Evolutionary conservation across 2,329 filamentous ascomycete species (phyloP).

Genomic region (Monosporascus sp.): DNA sequence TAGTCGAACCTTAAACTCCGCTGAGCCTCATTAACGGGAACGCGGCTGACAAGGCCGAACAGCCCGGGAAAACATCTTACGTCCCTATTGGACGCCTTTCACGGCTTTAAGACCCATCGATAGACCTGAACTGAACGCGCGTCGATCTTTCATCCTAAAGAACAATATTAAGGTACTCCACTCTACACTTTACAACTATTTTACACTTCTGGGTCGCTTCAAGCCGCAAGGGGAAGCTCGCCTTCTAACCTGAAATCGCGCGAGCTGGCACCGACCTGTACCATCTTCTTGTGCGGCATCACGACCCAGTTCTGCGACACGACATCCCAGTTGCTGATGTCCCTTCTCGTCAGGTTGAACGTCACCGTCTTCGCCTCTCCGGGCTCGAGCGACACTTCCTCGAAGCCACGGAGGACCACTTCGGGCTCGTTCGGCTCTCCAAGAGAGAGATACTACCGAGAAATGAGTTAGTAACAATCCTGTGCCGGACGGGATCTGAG

Average conservation of each 20-base stretch:
- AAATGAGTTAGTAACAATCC: neutral
- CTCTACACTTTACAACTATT: too few relatives aligned
- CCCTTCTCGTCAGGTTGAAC: constrained; percentile 68
- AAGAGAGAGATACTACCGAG: constrained; percentile 59
- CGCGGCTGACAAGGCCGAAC: too few relatives aligned
- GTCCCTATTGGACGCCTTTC: too few relatives aligned
- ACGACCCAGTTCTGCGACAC: constrained; percentile 73
- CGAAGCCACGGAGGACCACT: constrained; percentile 70
- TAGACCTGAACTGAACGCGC: too few relatives aligned
- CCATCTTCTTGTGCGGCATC: constrained; percentile 42
- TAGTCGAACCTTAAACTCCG: too few relatives aligned
- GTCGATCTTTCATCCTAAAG: too few relatives aligned
- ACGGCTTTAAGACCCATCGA: too few relatives aligned
- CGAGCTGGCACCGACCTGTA: constrained; percentile 46
- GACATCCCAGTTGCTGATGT: constrained; percentile 82
- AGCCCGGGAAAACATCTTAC: too few relatives aligned
- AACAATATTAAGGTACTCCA: too few relatives aligned
- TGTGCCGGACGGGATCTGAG: neutral
- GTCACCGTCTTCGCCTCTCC: constrained; percentile 62
- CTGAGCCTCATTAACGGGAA: too few relatives aligned
- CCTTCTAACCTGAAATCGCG: constrained; percentile 17
- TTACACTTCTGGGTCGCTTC: too few relatives aligned
- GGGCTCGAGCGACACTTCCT: constrained; percentile 65
- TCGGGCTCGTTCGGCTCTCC: constrained; percentile 69
- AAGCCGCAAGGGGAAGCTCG: constrained; percentile 1